Conservation (phyloP, 1,139 yeast genomes). For the Geotrichum histeridarum region DNA sequence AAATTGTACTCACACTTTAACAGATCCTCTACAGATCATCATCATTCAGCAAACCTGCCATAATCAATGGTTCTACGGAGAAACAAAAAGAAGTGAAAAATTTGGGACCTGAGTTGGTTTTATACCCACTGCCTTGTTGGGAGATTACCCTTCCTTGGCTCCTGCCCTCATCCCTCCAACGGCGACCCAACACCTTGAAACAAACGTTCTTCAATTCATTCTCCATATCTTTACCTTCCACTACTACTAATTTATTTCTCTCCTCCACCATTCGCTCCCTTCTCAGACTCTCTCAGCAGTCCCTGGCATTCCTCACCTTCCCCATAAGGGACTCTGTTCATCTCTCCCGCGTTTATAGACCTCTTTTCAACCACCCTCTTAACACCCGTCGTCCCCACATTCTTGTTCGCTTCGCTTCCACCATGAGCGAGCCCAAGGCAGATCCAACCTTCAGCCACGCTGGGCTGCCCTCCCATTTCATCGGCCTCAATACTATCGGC, state of each 20-base stretch:
- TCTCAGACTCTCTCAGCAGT: neutral
- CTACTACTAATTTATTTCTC: neutral
- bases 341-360: neutral
- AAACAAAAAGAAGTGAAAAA: neutral
- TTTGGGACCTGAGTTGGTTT: neutral
- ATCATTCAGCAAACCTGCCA: no score
- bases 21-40: no score
- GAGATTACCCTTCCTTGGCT: neutral
- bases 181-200: neutral
- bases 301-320: neutral
- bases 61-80: no score
- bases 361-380: neutral
- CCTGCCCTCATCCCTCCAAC: constrained; percentile 1
- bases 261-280: neutral
- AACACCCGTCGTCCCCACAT: neutral
- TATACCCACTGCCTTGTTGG: neutral
- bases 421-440: neutral
- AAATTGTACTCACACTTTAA: no score
- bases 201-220: neutral
- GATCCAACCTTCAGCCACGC: constrained; percentile 27
- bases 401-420: neutral
- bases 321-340: neutral
- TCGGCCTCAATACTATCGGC: constrained; percentile 71
- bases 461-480: constrained; percentile 61
- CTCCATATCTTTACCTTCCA: no score